Evolutionary conservation across 768 basidiomycete genomes (phyloP), one percentile per base, ranked within the genome.

Genomic region (Pleurotus tuoliensis): DNA sequence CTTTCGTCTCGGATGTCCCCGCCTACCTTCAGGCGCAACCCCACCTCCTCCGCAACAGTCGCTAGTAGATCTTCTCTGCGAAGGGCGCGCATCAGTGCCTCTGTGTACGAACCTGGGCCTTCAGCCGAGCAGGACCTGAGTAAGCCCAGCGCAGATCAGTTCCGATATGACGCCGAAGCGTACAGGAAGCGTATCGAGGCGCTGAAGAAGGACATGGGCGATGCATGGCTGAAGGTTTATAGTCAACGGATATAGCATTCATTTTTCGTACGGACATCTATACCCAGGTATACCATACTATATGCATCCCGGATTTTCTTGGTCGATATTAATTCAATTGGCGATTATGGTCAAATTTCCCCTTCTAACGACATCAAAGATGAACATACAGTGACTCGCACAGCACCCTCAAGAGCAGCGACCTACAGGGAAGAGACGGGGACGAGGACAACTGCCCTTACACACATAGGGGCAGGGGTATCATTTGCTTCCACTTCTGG

Each of bases 151-250:
- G 39, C 51, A 40, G 51, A 53, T 39, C 51, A 53, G 24, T 40
- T 53, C 27, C 37, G 51, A 5, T 39, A 20, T 37, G 78, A 82
- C 59, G 88, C 80, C 22, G 92, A 92, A 56, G 79, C 84, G 44
- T 92, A 89, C 68, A 79, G 93, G 47, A 81, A 82, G 56, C 79
- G 79, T 63, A 88, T 95, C 50, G 93, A 94, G 74, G 86, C 86
- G 15, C 64, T 95, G 67, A 85, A 90, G 68, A 79, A 83, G 58
- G 93, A 95, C 64, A 92, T 94, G 79, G 93, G 93, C 2, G 93
- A 94, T 20, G 84, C 86, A 8, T 95, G 91, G 92, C 64, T 95
- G 64, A 89, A 88, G 69, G 90, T 94, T 34, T 86, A 89, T 63
- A 89, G 83, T 58, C 87, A 90, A 73, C 84, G 83, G 51, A 53